Evolutionary conservation across 345 rosid genomes (phyloP).

Genomic region (Mallotus nudiflorus): DNA sequence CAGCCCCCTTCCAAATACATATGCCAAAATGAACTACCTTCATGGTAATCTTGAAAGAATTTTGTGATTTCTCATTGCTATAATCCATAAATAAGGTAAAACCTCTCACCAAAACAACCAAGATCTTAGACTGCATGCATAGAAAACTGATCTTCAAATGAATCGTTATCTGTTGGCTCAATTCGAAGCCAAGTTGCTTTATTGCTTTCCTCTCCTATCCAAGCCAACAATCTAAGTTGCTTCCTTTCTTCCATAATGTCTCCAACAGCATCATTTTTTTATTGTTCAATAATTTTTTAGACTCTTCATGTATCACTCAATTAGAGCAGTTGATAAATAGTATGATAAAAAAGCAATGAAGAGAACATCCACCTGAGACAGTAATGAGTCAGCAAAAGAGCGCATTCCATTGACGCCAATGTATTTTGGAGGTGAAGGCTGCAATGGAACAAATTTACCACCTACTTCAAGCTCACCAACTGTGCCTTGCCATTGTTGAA

Average conservation of each 20-base stretch:
- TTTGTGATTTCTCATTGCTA: too few relatives aligned
- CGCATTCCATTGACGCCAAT: slow-evolving; percentile 82
- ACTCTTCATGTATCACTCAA: background rate
- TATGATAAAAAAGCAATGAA: slow-evolving; percentile 9
- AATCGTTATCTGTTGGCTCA: background rate
- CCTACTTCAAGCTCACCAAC: slow-evolving; percentile 82
- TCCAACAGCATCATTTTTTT: background rate
- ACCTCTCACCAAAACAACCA: too few relatives aligned
- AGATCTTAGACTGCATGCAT: background rate
- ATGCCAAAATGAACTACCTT: too few relatives aligned
- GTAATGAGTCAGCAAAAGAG: slow-evolving; percentile 73
- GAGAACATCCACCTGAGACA: slow-evolving; percentile 48
- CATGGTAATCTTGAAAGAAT: too few relatives aligned
- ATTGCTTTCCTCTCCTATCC: background rate
- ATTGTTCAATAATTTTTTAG: background rate
- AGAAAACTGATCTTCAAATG: background rate
- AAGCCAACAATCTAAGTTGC: background rate
- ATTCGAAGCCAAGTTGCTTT: background rate
- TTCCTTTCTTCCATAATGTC: background rate
- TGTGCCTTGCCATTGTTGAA: slow-evolving; percentile 63
- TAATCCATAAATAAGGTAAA: too few relatives aligned
- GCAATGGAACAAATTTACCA: slow-evolving; percentile 62
- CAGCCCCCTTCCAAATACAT: too few relatives aligned
- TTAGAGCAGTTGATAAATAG: background rate
- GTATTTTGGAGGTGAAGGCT: slow-evolving; percentile 61